Conservation (phyloP, 805 yeast species). For the Yamadazyma laniorum region DNA sequence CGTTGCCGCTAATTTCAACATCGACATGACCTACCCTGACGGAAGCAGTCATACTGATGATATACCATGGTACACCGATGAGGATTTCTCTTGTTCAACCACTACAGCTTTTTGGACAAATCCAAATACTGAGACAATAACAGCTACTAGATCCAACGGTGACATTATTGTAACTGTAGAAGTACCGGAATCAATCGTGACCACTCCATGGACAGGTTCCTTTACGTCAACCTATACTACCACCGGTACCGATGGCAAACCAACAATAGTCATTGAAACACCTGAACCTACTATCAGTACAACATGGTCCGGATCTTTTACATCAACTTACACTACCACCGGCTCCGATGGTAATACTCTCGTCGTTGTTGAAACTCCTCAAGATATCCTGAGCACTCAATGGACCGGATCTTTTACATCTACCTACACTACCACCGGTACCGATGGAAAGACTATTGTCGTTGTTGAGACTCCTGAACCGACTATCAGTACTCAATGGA, state of each 20-base stretch:
- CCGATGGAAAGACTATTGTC: no score
- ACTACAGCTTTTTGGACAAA: slow-evolving; percentile 1
- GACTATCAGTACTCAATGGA: no score
- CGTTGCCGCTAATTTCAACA: slow-evolving; percentile 3
- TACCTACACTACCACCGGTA: no score
- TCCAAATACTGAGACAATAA: not conserved
- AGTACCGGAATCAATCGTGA: slow-evolving; percentile 1
- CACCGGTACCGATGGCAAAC: not conserved
- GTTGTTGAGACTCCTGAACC: no score
- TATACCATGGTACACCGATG: slow-evolving; percentile 1
- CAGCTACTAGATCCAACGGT: not conserved
- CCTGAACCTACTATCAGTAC: not conserved
- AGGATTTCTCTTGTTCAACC: not conserved
- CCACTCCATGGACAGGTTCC: not conserved
- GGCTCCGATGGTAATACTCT: no score
- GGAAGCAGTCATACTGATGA: not conserved
- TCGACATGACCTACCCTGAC: not conserved
- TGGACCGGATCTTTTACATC: no score
- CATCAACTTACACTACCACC: not conserved
- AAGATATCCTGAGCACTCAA: no score
- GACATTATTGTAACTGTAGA: not conserved
- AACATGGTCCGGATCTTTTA: not conserved
- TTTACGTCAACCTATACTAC: not conserved
- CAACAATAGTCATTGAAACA: not conserved
- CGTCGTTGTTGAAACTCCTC: no score